These are phyloP conservation scores for Cydonia oblonga DNA, from an alignment of 331 rosid species.

Conservation along the genomic window DNA sequence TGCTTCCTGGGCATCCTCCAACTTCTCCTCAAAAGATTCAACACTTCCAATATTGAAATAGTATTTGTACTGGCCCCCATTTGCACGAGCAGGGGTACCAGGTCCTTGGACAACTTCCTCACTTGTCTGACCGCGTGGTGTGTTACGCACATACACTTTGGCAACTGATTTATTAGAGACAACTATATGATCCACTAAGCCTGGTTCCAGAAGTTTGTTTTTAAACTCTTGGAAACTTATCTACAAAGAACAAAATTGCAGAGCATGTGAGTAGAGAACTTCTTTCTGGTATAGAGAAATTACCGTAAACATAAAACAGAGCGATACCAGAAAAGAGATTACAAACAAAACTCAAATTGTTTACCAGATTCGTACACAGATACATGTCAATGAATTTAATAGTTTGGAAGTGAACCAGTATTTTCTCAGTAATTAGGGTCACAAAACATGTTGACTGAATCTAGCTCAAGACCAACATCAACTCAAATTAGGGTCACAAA, in stretches of 20 bases:
- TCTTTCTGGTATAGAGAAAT: neutral
- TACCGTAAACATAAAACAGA: neutral
- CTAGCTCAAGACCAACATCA: neutral
- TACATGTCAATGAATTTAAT: neutral
- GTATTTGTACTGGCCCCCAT: constrained; percentile 51
- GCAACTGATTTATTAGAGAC: constrained; percentile 80
- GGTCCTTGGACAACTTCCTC: constrained; percentile 60
- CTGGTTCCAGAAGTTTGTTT: constrained; percentile 84
- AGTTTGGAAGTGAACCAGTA: neutral
- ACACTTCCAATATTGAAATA: constrained; percentile 79
- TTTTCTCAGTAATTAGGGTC: neutral
- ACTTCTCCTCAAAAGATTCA: constrained; percentile 84
- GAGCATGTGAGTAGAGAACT: neutral
- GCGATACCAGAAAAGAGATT: neutral
- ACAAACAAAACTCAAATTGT: too few species aligned
- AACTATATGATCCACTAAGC: constrained; percentile 79
- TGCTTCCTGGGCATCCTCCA: constrained; percentile 78
- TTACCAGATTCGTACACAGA: neutral
- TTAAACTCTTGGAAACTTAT: constrained; percentile 91
- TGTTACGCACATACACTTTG: constrained; percentile 55
- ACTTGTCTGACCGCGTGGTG: constrained; percentile 46
- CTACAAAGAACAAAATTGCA: constrained; percentile 35
- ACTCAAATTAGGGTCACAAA: neutral
- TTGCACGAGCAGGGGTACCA: constrained; percentile 30
- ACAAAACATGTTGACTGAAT: neutral